Evolutionary conservation across 352 stramenopile species (phyloP).

Genomic region (Blastocystis hominis): DNA sequence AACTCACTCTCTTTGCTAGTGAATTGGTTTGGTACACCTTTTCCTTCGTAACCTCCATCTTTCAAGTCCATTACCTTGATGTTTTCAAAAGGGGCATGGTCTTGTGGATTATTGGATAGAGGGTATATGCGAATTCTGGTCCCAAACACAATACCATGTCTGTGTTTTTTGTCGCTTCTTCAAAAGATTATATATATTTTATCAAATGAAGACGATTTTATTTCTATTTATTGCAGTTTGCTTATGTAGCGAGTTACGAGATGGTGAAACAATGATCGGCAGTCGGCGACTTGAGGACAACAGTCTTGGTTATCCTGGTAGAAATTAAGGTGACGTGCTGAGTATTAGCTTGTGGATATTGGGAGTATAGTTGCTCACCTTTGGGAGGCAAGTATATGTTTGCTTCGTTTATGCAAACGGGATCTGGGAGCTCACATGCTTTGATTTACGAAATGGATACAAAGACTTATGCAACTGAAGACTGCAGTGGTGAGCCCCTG

Average conservation of each 20-base stretch:
- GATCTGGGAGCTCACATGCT: not conserved
- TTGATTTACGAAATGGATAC: not conserved
- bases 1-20: not conserved
- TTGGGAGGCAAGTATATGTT: not conserved
- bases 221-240: not conserved
- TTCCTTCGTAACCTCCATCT: not conserved
- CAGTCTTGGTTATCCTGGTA: not conserved
- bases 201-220: not conserved
- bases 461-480: not conserved
- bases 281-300: not conserved
- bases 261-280: not conserved
- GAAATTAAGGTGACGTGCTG: not conserved
- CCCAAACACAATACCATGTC: not conserved
- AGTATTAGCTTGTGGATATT: slow-evolving; percentile 28
- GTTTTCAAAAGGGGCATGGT: not conserved
- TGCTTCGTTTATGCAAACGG: not conserved
- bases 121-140: not conserved
- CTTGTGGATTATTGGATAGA: not conserved
- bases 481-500: not conserved
- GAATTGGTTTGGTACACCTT: not conserved
- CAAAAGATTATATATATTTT: not conserved
- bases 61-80: not conserved
- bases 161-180: not conserved
- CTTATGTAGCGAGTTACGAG: not conserved
- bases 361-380: not conserved